Percentiles rank a stretch among this genome's conserved stretches.
Conservation (phyloP, 805 yeast genomes). For the Suhomyces tanzawaensis region DNA sequence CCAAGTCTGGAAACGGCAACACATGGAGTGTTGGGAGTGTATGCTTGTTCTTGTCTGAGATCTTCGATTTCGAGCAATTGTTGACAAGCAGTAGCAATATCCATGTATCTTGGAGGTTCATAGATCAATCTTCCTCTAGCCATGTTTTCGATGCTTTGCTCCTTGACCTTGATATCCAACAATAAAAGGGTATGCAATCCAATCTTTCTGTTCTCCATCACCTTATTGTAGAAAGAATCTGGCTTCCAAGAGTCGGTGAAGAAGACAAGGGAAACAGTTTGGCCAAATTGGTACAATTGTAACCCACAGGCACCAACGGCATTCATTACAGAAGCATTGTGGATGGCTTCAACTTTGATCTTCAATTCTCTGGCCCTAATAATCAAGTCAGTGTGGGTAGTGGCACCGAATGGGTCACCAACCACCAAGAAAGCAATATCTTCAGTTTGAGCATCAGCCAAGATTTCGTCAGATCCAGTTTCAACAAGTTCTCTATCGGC, state of each 20-base stretch:
- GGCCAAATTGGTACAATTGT: conserved; percentile 93
- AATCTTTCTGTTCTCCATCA: conserved; percentile 82
- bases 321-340: conserved; percentile 96
- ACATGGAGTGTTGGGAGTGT: conserved; percentile 85
- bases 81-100: conserved; percentile 81
- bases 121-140: conserved; percentile 88
- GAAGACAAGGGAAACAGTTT: conserved; percentile 93
- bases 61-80: conserved; percentile 90
- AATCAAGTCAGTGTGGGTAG: conserved; percentile 93
- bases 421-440: conserved; percentile 95
- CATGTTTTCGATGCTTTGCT: conserved; percentile 91
- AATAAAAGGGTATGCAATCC: conserved; percentile 90
- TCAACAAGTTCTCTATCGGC: conserved; percentile 97
- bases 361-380: conserved; percentile 84
- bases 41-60: conserved; percentile 68
- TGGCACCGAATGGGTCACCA: conserved; percentile 97
- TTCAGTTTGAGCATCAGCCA: conserved; percentile 70
- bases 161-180: conserved; percentile 93
- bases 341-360: conserved; percentile 77
- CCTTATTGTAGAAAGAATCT: conserved; percentile 87
- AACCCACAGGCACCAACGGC: conserved; percentile 98
- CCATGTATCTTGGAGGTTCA: conserved; percentile 97
- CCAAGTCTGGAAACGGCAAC: conserved; percentile 92
- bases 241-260: conserved; percentile 97
- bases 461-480: conserved; percentile 77